phyloP scores from a whole-genome alignment of 2,329 filamentous ascomycete genomes.

The Aspergillus tubingensis region DNA sequence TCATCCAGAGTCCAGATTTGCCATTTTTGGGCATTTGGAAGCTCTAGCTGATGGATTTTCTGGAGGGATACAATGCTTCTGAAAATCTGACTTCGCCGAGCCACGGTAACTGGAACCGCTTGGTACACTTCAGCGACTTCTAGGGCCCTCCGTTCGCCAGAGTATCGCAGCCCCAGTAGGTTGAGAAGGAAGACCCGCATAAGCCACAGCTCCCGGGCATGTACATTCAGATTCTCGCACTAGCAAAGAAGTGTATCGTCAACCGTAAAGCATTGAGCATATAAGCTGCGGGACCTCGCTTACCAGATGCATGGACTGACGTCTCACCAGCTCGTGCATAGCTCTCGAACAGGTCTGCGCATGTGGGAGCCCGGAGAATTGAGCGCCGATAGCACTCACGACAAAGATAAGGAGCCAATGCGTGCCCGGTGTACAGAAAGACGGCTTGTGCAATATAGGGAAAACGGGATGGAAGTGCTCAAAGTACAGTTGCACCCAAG shows the following conservation, averaged over 20 bases:
- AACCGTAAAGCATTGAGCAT: too few species aligned
- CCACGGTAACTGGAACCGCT: background rate
- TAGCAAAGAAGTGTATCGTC: background rate
- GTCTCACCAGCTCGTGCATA: constrained; percentile 1
- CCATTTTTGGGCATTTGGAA: background rate
- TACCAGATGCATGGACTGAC: background rate
- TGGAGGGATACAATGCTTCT: background rate
- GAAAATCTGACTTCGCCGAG: background rate
- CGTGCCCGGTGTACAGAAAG: background rate
- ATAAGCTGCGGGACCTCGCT: background rate
- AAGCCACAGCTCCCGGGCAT: background rate
- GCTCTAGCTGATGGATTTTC: background rate
- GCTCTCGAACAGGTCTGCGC: constrained; percentile 1
- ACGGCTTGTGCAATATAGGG: background rate
- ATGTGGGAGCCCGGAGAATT: background rate
- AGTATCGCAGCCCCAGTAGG: background rate
- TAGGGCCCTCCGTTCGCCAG: constrained; percentile 1
- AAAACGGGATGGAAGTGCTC: constrained; percentile 3
- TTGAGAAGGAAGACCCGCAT: background rate
- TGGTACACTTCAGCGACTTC: constrained; percentile 1
- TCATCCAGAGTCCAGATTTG: background rate
- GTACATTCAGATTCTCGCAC: background rate
- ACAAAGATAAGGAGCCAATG: constrained; percentile 2
- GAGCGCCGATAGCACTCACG: constrained; percentile 1
- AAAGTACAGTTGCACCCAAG: constrained; percentile 1